phyloP scores from a whole-genome alignment of 2,329 filamentous ascomycete genomes.

The Sporothrix variecibatus region DNA sequence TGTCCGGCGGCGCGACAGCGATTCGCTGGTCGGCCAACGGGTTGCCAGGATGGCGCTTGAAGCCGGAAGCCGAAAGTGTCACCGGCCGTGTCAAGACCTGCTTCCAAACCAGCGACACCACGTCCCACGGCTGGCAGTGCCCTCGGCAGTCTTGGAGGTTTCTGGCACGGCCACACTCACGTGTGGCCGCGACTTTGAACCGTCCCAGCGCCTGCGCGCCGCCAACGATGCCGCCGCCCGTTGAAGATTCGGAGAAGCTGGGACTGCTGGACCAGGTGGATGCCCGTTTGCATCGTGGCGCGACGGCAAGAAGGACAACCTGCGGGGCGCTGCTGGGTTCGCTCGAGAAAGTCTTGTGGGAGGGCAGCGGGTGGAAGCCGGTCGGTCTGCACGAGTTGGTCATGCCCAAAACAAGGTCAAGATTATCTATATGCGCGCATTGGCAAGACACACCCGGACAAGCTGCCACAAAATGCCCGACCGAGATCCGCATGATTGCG shows the following conservation, averaged over 20 bases:
- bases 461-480: conserved; percentile 69
- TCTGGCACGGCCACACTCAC: conserved; percentile 11
- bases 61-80: conserved; percentile 53
- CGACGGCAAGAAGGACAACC: conserved; percentile 87
- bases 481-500: conserved; percentile 67
- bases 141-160: conserved; percentile 39
- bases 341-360: conserved; percentile 87
- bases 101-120: background rate
- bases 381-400: conserved; percentile 92
- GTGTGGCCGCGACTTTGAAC: conserved; percentile 62
- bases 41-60: conserved; percentile 86
- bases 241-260: conserved; percentile 88
- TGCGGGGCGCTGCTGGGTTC: conserved; percentile 85
- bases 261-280: conserved; percentile 85
- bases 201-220: conserved; percentile 73
- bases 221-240: conserved; percentile 84
- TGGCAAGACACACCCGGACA: conserved; percentile 96
- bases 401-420: conserved; percentile 94
- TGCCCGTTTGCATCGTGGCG: conserved; percentile 77
- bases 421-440: conserved; percentile 99
- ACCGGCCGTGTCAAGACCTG: conserved; percentile 36
- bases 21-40: conserved; percentile 82
- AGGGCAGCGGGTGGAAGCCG: conserved; percentile 93
- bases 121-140: background rate
- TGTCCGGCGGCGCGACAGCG: conserved; percentile 77